phyloP scores from a whole-genome alignment of 1,284 basidiomycete genomes.

The Irpex lacteus region DNA sequence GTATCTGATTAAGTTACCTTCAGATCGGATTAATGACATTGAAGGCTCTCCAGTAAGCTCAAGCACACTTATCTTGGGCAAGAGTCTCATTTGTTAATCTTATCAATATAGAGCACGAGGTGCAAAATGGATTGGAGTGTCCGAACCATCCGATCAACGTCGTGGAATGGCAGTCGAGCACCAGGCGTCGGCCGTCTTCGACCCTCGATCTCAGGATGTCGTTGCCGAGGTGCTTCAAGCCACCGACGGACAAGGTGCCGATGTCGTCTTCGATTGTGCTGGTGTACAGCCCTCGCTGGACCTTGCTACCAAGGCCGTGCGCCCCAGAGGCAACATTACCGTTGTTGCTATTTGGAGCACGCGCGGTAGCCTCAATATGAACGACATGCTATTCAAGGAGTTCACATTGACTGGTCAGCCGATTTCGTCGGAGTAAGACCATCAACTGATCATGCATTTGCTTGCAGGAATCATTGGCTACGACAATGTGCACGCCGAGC shows the following conservation, averaged over 20 bases:
- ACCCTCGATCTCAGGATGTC: constrained; percentile 19
- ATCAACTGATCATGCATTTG: background rate
- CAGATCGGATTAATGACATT: constrained; percentile 28
- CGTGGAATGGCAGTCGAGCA: constrained; percentile 24
- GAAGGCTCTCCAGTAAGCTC: constrained; percentile 20
- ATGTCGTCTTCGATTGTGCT: constrained; percentile 33
- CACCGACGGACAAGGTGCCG: constrained; percentile 27
- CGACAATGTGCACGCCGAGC: constrained; percentile 24
- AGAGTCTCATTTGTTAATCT: background rate
- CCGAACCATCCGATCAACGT: constrained; percentile 27
- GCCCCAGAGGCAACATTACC: constrained; percentile 27
- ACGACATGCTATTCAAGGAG: constrained; percentile 27
- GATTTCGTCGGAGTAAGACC: background rate
- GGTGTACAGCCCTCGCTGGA: constrained; percentile 27
- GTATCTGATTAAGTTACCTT: background rate
- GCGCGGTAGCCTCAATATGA: constrained; percentile 25
- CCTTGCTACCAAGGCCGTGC: constrained; percentile 23
- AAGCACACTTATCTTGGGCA: background rate
- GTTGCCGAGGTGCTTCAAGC: constrained; percentile 15
- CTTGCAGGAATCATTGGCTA: constrained; percentile 23
- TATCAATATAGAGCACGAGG: constrained; percentile 9
- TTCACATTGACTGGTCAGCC: constrained; percentile 22
- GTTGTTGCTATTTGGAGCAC: constrained; percentile 30
- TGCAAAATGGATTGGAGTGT: constrained; percentile 26
- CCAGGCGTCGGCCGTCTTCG: constrained; percentile 26